Conservation (phyloP, 331 rosid species). For the Erythrophleum ivorense region DNA sequence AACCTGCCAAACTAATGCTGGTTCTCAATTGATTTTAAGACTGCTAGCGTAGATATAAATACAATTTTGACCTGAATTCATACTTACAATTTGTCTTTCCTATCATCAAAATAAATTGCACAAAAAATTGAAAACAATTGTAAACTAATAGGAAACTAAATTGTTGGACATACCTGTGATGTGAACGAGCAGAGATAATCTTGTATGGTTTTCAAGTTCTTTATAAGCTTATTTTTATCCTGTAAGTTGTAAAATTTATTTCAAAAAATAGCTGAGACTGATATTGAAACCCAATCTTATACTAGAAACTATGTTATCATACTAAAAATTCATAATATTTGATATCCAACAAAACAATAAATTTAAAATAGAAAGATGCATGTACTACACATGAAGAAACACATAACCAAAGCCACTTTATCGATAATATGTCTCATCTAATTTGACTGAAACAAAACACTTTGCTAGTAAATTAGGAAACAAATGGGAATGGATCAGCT, state of each 20-base stretch:
- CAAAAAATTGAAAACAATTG: neutral
- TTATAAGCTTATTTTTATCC: slow-evolving; percentile 79
- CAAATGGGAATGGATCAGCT: neutral
- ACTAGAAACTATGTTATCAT: neutral
- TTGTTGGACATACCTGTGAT: slow-evolving; percentile 65
- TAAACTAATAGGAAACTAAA: slow-evolving; percentile 21
- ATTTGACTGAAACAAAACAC: neutral
- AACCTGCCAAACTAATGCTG: neutral
- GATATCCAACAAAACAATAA: neutral
- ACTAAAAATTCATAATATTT: neutral
- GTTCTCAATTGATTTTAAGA: neutral
- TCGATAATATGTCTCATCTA: neutral
- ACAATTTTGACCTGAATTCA: slow-evolving; percentile 3
- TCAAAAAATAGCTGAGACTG: slow-evolving; percentile 24
- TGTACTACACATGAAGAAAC: neutral
- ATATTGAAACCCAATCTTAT: slow-evolving; percentile 15
- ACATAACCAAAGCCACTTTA: neutral
- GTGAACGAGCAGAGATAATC: slow-evolving; percentile 92
- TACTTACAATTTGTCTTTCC: neutral
- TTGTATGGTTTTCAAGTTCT: slow-evolving; percentile 91
- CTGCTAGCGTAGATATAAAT: neutral
- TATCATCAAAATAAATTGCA: slow-evolving; percentile 1
- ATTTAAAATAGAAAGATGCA: slow-evolving; percentile 2
- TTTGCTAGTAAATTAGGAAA: neutral
- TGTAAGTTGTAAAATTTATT: slow-evolving; percentile 47